Evolutionary conservation across 352 stramenopile species (phyloP).

Genomic region (Pythium aquatile): DNA sequence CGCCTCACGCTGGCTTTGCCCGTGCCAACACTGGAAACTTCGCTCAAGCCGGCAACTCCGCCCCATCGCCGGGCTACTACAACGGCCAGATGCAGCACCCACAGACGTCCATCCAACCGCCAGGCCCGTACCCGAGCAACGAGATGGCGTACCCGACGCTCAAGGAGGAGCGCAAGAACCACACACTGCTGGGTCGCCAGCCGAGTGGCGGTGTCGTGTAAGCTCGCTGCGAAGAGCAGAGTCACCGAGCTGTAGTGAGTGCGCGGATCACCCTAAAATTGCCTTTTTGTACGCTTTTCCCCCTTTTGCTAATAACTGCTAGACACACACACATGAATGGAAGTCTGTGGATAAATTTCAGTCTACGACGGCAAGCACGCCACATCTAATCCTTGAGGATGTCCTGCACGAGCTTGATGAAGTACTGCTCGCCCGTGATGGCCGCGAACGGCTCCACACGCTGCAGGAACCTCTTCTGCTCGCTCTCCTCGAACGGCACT

Average conservation of each 20-base stretch:
- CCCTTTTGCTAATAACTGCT: neutral
- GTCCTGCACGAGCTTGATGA: conserved; percentile 51
- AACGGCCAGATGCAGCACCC: conserved; percentile 24
- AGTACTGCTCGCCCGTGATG: conserved; percentile 78
- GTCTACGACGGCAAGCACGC: neutral
- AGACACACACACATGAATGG: neutral
- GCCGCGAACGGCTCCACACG: conserved; percentile 79
- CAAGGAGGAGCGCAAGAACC: conserved; percentile 65
- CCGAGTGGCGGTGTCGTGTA: conserved; percentile 70
- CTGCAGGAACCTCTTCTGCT: conserved; percentile 51
- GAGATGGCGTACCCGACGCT: conserved; percentile 63
- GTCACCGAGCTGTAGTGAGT: neutral
- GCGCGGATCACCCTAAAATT: conserved; percentile 5
- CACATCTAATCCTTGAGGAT: conserved; percentile 18
- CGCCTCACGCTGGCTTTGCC: conserved; percentile 16
- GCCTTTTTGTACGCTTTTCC: conserved; percentile 1
- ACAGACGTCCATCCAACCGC: neutral
- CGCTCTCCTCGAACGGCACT: conserved; percentile 57
- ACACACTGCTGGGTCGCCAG: conserved; percentile 61
- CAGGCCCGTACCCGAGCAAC: conserved; percentile 23
- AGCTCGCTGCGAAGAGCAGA: neutral
- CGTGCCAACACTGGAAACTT: conserved; percentile 20
- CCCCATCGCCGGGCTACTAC: conserved; percentile 8
- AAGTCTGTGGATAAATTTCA: neutral
- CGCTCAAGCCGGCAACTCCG: neutral